Evolutionary conservation across 176 grass and related monocot genomes (phyloP), one percentile per base, ranked within the genome.

Genomic region (Saccharum officinarum): DNA sequence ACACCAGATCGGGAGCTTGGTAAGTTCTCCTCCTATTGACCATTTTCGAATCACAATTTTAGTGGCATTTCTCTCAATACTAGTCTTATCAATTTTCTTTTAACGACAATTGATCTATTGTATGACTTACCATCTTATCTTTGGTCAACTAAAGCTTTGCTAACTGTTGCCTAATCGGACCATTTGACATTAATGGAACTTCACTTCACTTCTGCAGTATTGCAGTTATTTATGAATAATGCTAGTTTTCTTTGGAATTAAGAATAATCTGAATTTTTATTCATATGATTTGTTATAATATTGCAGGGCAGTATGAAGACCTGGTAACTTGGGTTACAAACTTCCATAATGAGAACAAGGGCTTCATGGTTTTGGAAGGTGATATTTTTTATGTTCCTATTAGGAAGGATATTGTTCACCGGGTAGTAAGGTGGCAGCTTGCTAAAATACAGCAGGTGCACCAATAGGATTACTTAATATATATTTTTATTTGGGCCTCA

Each of bases 341-440:
- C 82, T 96, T 99, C 79, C 69, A 92, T 76, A 86, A 84, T 20
- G 97, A 96, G 78, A 92, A 96, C 70, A 99, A 89, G 72, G 97
- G 97, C 33, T 91, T 91, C 38, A 92, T 99, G 90, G 88, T 94
- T 89, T 94, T 99, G 82, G 90, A 91, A 86, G 97, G 90, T 78
- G 92, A 94, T 91, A 92, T 99, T 87, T 99, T 99, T 64, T 82
- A 99, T 86, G 90, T 96, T 44, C 92, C 97, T 20, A 92, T 96
- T 47, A 92, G 93, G 81, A 98, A 91, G 79, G 97, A 98, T 91
- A 98, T 98, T 38, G 64, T 98, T 77, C 97, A 94, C 49, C 67
- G 90, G 33, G 93, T 96, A 73, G 92, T 99, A 66, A 89, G 83
- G 71, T 96, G 90, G 88, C 93, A 99, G 72, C 93, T 99, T 89